phyloP scores from a whole-genome alignment of 2,329 filamentous ascomycete genomes.

The Neonectria neomacrospora region DNA sequence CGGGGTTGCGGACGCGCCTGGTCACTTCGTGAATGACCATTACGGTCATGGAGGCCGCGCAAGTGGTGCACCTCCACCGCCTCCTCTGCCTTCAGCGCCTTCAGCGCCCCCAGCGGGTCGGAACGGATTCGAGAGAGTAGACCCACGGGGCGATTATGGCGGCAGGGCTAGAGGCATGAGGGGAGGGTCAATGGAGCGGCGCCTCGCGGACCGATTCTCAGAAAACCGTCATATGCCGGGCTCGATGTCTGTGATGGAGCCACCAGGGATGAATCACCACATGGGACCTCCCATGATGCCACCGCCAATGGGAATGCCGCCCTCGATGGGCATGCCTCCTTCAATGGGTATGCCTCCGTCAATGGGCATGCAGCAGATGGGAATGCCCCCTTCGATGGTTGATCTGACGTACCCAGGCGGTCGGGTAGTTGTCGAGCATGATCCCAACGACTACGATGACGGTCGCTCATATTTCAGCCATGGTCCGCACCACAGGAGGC shows the following conservation, averaged over 20 bases:
- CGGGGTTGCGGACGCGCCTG: constrained; percentile 57
- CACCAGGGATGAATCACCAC: constrained; percentile 36
- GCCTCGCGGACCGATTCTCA: constrained; percentile 62
- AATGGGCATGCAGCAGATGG: constrained; percentile 44
- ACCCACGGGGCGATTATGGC: constrained; percentile 54
- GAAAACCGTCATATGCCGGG: constrained; percentile 52
- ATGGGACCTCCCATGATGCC: constrained; percentile 40
- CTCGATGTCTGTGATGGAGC: constrained; percentile 34
- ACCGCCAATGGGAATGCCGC: constrained; percentile 50
- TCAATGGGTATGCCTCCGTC: constrained; percentile 43
- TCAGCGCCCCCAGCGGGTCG: constrained; percentile 36
- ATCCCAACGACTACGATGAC: constrained; percentile 48
- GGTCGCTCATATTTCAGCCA: constrained; percentile 45
- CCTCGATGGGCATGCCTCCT: constrained; percentile 33
- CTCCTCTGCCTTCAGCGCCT: constrained; percentile 34
- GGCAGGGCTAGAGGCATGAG: constrained; percentile 56
- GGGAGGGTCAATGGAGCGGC: constrained; percentile 59
- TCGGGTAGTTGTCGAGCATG: constrained; percentile 43
- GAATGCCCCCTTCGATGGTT: constrained; percentile 43
- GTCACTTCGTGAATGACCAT: constrained; percentile 71
- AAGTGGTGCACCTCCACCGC: constrained; percentile 32
- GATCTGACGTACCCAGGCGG: constrained; percentile 38
- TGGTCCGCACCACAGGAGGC: constrained; percentile 45
- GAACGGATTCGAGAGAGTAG: constrained; percentile 40
- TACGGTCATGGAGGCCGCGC: constrained; percentile 56